Evolutionary conservation across 805 yeast species (phyloP), one percentile per base, ranked within the genome.

Genomic region (Monosporozyma siamensis): DNA sequence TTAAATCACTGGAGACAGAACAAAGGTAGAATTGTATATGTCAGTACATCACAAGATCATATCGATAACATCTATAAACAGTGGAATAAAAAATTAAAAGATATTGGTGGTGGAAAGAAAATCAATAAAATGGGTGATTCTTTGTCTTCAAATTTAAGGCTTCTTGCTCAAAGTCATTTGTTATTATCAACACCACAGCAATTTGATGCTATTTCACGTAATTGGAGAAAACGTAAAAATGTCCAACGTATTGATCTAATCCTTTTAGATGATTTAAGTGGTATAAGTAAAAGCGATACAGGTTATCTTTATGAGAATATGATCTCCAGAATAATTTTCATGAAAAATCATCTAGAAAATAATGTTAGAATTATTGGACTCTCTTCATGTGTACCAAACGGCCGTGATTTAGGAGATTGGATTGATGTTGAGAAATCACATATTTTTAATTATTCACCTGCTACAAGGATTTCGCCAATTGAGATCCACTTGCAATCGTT

Each of bases 331-430:
- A 71, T 85, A 75, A 68, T 82, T 46, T 77, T 82, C 47, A 75
- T 88, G 58, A 67, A 79, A 0, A 69, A 75, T 1, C 92, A 85
- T 49, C 55, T 80, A n/a, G 82, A 79, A 26, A 67, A 63, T 2
- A 56, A 67, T 1, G 49, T 76, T 5, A 65, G 97, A 48, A 59
- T 88, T 21, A 74, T 90, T n/a, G 89, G 77, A 0, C 64, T 90
- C 20, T 70, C 84, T 0, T 69, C 77, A 1, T 77, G 95, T 2
- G 58, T 90, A 31, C 77, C 92, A 0, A 83, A 80, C 54, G 84
- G 82, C 3, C 70, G 76, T 40, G 95, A 86, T 49, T 62, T 89
- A 44, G 90, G 84, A 1, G 85, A 81, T 42, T 92, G 97, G 96
- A 61, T 92, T 23, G 95, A 92, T 2, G 80, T 82, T 21, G 51